Conservation (phyloP, 306 rosid species). For the Prunus padus region DNA sequence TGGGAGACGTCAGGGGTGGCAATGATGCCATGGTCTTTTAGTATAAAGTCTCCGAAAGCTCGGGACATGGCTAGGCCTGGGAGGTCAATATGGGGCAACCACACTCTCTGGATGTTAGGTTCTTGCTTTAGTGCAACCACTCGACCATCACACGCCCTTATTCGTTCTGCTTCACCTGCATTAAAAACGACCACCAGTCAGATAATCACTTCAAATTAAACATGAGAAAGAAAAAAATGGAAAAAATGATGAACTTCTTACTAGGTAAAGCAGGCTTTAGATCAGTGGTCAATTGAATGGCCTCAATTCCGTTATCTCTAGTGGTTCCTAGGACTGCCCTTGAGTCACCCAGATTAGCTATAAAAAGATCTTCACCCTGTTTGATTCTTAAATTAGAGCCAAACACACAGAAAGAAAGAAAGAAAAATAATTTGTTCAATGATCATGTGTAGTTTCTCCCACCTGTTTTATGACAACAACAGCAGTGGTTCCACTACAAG, state of each 20-base stretch:
- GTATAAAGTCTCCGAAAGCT: constrained; percentile 75
- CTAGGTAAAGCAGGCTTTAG: constrained; percentile 69
- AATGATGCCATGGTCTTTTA: constrained; percentile 67
- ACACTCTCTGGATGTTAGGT: constrained; percentile 60
- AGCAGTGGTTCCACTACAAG: constrained; percentile 70
- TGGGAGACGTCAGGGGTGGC: constrained; percentile 54
- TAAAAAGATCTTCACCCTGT: constrained; percentile 62
- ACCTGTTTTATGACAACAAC: constrained; percentile 64
- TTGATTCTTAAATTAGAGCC: neutral
- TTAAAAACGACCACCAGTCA: neutral
- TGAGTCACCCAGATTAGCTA: constrained; percentile 81
- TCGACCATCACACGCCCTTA: constrained; percentile 54
- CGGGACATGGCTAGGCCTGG: constrained; percentile 89
- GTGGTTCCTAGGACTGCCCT: constrained; percentile 75
- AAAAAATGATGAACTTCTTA: constrained; percentile 26
- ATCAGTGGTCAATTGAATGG: constrained; percentile 69
- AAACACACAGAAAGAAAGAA: neutral
- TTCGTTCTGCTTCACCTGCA: constrained; percentile 64
- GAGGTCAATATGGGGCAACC: constrained; percentile 48
- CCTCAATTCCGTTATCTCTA: constrained; percentile 37
- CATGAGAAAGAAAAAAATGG: neutral
- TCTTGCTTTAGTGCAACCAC: constrained; percentile 58
- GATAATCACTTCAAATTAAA: neutral
- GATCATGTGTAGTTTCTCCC: neutral
- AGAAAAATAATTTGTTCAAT: neutral